These are phyloP conservation scores for Priceomyces castillae DNA, from an alignment of 805 yeast genomes.

Conservation along the genomic window DNA sequence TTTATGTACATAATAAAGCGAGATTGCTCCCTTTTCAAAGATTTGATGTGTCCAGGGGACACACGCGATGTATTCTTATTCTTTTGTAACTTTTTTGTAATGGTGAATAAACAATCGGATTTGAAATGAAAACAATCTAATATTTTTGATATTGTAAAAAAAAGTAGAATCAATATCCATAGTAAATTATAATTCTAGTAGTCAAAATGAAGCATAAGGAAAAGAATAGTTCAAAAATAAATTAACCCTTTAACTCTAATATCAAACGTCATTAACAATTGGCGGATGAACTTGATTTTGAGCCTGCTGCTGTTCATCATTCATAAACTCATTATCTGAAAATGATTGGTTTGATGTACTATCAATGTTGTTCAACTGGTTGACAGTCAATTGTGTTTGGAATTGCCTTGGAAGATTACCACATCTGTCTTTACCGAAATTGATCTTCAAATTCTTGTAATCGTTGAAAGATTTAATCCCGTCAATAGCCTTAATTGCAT, in stretches of 20 bases:
- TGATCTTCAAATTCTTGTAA: conserved; percentile 67
- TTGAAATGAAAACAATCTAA: conserved; percentile 5
- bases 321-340: conserved; percentile 22
- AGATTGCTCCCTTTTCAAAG: neutral
- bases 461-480: conserved; percentile 76
- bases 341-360: conserved; percentile 19
- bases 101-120: neutral
- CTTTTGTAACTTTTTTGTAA: neutral
- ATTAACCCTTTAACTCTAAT: neutral
- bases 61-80: no score
- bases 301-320: conserved; percentile 15
- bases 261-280: conserved; percentile 4
- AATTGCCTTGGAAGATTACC: conserved; percentile 89
- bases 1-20: conserved; percentile 1
- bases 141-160: neutral
- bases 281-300: conserved; percentile 4
- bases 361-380: conserved; percentile 10
- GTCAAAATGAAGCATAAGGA: neutral
- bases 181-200: neutral
- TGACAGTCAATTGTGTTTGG: conserved; percentile 26
- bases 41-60: no score
- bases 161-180: neutral
- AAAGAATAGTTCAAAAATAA: conserved; percentile 2
- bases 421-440: conserved; percentile 93
- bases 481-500: conserved; percentile 89